phyloP scores from a whole-genome alignment of 1,139 yeast genomes.

The Geotrichum europaeum region DNA sequence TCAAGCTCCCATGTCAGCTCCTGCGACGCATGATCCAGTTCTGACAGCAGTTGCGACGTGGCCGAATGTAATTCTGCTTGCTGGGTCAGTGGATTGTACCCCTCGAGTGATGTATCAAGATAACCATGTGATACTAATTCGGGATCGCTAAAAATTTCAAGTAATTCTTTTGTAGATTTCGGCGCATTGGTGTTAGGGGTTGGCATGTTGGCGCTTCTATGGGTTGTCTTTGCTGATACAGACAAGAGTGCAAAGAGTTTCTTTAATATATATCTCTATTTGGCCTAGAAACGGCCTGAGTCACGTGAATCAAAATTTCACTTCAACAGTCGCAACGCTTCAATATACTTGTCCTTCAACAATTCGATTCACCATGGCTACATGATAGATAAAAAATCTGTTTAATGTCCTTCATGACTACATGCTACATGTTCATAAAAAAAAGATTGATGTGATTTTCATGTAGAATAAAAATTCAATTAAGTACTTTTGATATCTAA shows the following conservation, averaged over 20 bases:
- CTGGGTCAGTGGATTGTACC: conserved; percentile 21
- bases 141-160: conserved; percentile 28
- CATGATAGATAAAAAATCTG: too few relatives aligned
- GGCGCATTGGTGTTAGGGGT: neutral
- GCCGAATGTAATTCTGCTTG: conserved; percentile 31
- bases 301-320: too few relatives aligned
- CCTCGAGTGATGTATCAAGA: conserved; percentile 28
- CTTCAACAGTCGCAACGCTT: too few relatives aligned
- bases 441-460: neutral
- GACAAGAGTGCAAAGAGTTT: neutral
- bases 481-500: neutral
- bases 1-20: conserved; percentile 32
- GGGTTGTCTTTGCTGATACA: neutral
- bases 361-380: too few relatives aligned
- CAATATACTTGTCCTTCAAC: too few relatives aligned
- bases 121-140: conserved; percentile 31
- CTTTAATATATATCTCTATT: too few relatives aligned
- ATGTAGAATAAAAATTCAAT: neutral
- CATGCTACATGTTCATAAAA: neutral
- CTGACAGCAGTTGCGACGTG: conserved; percentile 32
- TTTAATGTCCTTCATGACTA: too few relatives aligned
- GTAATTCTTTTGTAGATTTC: conserved; percentile 22
- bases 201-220: neutral
- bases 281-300: too few relatives aligned
- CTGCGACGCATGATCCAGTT: conserved; percentile 32